Evolutionary conservation across 305 asterid genomes (phyloP).

Genomic region (Solanum aculeatissimum): DNA sequence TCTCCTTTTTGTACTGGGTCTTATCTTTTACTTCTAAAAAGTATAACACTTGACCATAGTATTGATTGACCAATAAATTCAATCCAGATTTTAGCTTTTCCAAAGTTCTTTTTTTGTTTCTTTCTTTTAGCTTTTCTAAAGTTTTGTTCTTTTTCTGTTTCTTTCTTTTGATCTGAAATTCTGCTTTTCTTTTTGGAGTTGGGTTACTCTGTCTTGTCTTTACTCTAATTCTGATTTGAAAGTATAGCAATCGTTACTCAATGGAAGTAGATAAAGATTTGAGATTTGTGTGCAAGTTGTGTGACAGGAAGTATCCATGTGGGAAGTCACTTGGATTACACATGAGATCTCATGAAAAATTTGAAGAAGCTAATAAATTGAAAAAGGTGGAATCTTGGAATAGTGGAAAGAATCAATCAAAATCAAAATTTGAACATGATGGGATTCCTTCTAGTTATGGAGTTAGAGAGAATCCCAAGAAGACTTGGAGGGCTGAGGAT

Average conservation of each 20-base stretch:
- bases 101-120: background rate
- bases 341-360: constrained; percentile 40
- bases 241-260: background rate
- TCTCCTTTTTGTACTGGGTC: background rate
- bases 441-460: constrained; percentile 26
- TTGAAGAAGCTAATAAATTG: background rate
- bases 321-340: constrained; percentile 70
- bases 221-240: background rate
- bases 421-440: background rate
- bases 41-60: constrained; percentile 20
- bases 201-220: background rate
- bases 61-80: background rate
- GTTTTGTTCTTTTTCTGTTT: background rate
- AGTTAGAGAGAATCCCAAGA: constrained; percentile 77
- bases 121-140: background rate
- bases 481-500: constrained; percentile 67
- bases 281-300: constrained; percentile 49
- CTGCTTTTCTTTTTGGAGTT: background rate
- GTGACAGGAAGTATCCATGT: constrained; percentile 40
- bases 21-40: constrained; percentile 27
- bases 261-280: constrained; percentile 31
- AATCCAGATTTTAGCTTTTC: background rate
- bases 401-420: background rate
- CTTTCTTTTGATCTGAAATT: background rate
- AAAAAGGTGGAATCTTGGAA: constrained; percentile 2